Evolutionary conservation across 1,139 yeast species (phyloP), one percentile per base, ranked within the genome.

Genomic region (Torulaspora globosa): DNA sequence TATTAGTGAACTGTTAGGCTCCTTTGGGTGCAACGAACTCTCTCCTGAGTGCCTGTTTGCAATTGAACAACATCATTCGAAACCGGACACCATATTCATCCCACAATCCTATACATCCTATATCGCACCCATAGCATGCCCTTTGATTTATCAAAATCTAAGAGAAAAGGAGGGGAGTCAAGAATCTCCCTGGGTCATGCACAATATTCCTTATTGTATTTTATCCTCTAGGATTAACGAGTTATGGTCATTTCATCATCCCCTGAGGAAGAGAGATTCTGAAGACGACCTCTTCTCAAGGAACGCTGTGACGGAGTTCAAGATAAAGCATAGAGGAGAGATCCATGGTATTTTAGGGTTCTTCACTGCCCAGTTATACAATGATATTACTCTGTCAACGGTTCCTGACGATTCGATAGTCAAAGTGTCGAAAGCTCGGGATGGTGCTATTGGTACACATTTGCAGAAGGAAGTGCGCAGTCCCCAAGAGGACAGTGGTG

Each of bases 21-120:
- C 96, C 5, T 84, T 89, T 68, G 97, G 95, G 1, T 92, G 94
- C 63, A 90, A 90, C 63, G 97, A 90, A 61, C 71, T 86, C 12
- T 75, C 87, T 11, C 97, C 97, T 0, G 97, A 90, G 60, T 82
- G 94, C 48, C 56, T 81, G 4, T 56, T 61, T 18, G 57, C 67
- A 1, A 56, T 70, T n/a, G 70, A 69, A 39, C 54, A 56, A 31
- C 54, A 55, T 37, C 67, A 62, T 62, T 12, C 68, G 57, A 54
- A 54, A 51, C 41, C 52, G 3, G 35, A 40, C 2, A 70, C 74
- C 14, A 56, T 69, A n/a, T 74, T 68, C 50, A 87, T 89, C 27
- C 97, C 97, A 1, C 68, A 73, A 40, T 69, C 74, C 6, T 81
- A 83, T 56, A 64, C 81, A 1, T 74, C 84, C 11, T 78, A 70